Conservation (phyloP, 768 basidiomycete genomes). For the Suillus weaverae region DNA sequence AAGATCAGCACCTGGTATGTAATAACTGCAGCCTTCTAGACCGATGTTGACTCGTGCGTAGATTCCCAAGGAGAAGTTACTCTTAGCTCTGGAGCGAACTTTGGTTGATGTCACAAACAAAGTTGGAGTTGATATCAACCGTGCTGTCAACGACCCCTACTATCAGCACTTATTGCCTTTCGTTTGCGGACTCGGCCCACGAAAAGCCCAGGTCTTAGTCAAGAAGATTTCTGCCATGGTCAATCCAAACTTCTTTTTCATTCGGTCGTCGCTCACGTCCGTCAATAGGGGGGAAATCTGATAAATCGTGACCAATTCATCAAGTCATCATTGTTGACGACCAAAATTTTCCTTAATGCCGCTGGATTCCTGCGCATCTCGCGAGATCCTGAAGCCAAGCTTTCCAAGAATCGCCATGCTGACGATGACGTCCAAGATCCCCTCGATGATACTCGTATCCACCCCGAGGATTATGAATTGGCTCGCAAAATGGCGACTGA, state of each 20-base stretch:
- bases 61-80: conserved; percentile 85
- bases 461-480: conserved; percentile 96
- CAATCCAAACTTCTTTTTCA: conserved; percentile 26
- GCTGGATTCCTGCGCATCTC: conserved; percentile 88
- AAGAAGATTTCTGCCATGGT: conserved; percentile 80
- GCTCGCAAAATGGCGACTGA: conserved; percentile 99
- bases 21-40: not conserved
- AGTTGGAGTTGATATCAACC: conserved; percentile 96
- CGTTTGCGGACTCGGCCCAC: conserved; percentile 90
- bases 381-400: conserved; percentile 65
- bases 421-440: conserved; percentile 81
- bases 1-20: conserved; percentile 82
- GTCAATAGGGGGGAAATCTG: conserved; percentile 76
- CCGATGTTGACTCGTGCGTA: conserved; percentile 32
- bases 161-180: conserved; percentile 88
- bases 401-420: conserved; percentile 55
- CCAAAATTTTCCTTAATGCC: conserved; percentile 89
- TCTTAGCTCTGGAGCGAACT: conserved; percentile 78
- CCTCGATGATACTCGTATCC: conserved; percentile 92
- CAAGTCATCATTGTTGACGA: conserved; percentile 74
- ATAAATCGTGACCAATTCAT: conserved; percentile 89
- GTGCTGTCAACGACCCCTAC: conserved; percentile 84
- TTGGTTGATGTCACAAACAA: conserved; percentile 90
- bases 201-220: conserved; percentile 85
- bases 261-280: not conserved